phyloP scores from a whole-genome alignment of 306 rosid genomes.

The Carpinus fangiana region DNA sequence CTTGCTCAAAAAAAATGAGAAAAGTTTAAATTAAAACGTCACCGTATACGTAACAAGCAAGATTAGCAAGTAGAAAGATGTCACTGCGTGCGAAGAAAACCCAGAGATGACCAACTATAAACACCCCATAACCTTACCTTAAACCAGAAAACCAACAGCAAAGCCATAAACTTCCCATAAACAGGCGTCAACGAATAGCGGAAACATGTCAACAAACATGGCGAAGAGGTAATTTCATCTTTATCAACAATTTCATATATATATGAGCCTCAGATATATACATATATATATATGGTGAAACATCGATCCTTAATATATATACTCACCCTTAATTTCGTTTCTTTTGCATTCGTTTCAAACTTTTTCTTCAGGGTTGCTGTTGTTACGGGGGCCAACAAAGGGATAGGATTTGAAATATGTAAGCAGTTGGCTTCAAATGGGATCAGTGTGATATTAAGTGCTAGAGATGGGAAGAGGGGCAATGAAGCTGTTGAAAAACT shows the following conservation, averaged over 20 bases:
- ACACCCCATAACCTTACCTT: too few species aligned
- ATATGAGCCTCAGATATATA: too few species aligned
- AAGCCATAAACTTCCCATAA: too few species aligned
- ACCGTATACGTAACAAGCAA: too few species aligned
- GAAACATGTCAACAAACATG: too few species aligned
- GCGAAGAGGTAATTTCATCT: too few species aligned
- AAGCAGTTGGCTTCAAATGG: conserved; percentile 14
- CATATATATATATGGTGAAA: too few species aligned
- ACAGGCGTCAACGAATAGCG: too few species aligned
- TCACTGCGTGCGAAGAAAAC: background rate
- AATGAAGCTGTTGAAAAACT: conserved; percentile 18
- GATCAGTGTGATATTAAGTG: conserved; percentile 8
- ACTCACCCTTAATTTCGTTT: background rate
- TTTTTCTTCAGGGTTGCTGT: background rate
- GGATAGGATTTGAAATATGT: conserved; percentile 23
- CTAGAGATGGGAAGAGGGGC: conserved; percentile 18
- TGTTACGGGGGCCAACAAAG: background rate
- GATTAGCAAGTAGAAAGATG: background rate
- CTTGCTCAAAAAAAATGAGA: too few species aligned
- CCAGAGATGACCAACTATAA: background rate
- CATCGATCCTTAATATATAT: background rate
- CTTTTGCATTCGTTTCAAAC: background rate
- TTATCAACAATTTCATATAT: too few species aligned
- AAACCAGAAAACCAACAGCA: too few species aligned
- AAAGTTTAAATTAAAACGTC: too few species aligned